phyloP scores from a whole-genome alignment of 2,329 filamentous ascomycete genomes.

The Ophidiomyces ophidiicola region DNA sequence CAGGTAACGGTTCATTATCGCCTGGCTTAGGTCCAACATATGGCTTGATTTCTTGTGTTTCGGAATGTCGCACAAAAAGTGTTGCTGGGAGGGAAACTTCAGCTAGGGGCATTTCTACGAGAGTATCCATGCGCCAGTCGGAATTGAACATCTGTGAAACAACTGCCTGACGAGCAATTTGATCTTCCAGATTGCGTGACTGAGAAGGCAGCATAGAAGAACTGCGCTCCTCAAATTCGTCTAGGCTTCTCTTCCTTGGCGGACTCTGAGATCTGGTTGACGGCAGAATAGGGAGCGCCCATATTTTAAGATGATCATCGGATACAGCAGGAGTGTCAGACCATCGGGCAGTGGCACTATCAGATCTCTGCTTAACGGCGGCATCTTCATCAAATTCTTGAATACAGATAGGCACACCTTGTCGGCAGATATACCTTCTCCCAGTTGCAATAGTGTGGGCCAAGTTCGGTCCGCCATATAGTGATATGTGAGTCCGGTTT shows the following conservation, averaged over 20 bases:
- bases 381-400: conserved; percentile 50
- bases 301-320: conserved; percentile 68
- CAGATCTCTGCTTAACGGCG: conserved; percentile 17
- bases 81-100: conserved; percentile 56
- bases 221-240: conserved; percentile 34
- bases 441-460: conserved; percentile 54
- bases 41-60: conserved; percentile 51
- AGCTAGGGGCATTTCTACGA: conserved; percentile 54
- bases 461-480: conserved; percentile 72
- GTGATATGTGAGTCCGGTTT: too few relatives aligned
- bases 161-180: conserved; percentile 43
- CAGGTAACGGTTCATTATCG: conserved; percentile 38
- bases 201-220: too few relatives aligned
- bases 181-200: conserved; percentile 4
- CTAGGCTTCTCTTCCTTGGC: conserved; percentile 38
- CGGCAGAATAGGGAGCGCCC: conserved; percentile 56
- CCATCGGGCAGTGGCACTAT: conserved; percentile 15
- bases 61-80: conserved; percentile 53
- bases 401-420: conserved; percentile 60
- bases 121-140: conserved; percentile 57
- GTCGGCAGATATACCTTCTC: conserved; percentile 73
- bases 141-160: conserved; percentile 72
- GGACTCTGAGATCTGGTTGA: conserved; percentile 20
- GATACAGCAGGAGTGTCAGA: conserved; percentile 52
- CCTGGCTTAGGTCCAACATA: conserved; percentile 59